Percentiles rank a stretch among this genome's conserved stretches.
These are phyloP conservation scores for Grosmannia serpens DNA, from an alignment of 2,329 filamentous ascomycete species.

Conservation along the genomic window DNA sequence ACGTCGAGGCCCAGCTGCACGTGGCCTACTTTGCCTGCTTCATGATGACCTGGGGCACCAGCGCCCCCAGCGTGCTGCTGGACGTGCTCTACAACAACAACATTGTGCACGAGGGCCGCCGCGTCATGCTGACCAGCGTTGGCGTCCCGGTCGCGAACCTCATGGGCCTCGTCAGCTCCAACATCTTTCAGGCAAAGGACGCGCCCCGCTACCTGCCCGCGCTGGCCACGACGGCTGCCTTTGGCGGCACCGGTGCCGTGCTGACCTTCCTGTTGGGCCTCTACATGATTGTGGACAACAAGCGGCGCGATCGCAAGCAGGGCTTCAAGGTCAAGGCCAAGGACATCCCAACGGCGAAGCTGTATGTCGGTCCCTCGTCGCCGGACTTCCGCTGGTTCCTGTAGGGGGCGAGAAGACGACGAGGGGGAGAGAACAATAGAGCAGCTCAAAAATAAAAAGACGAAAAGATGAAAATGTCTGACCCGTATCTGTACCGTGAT, in stretches of 20 bases:
- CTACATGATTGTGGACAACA: constrained; percentile 57
- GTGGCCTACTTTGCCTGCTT: constrained; percentile 67
- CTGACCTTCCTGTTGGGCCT: constrained; percentile 43
- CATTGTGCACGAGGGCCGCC: constrained; percentile 62
- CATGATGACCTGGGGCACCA: constrained; percentile 74
- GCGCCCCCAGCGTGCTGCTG: constrained; percentile 60
- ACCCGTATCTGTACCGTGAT: constrained; percentile 57
- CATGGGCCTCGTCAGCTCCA: constrained; percentile 60
- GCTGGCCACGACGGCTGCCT: constrained; percentile 50
- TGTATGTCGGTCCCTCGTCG: constrained; percentile 41
- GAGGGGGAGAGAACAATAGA: background rate
- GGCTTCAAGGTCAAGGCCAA: constrained; percentile 42
- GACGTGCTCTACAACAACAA: constrained; percentile 66
- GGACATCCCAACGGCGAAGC: constrained; percentile 43
- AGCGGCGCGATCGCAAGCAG: constrained; percentile 42
- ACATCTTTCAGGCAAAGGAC: constrained; percentile 51
- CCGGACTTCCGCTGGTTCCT: constrained; percentile 46
- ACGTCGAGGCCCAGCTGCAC: constrained; percentile 46
- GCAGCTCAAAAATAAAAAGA: background rate
- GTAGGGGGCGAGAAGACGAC: background rate
- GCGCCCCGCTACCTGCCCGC: constrained; percentile 57
- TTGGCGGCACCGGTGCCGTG: constrained; percentile 47
- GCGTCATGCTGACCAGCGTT: constrained; percentile 58
- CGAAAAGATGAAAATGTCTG: constrained; percentile 29
- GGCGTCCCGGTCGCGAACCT: constrained; percentile 66